A percentile compares a stretch with the other conserved stretches of the same genome.
phyloP scores from a whole-genome alignment of 2,329 filamentous ascomycete genomes.

The Trichophyton simii region DNA sequence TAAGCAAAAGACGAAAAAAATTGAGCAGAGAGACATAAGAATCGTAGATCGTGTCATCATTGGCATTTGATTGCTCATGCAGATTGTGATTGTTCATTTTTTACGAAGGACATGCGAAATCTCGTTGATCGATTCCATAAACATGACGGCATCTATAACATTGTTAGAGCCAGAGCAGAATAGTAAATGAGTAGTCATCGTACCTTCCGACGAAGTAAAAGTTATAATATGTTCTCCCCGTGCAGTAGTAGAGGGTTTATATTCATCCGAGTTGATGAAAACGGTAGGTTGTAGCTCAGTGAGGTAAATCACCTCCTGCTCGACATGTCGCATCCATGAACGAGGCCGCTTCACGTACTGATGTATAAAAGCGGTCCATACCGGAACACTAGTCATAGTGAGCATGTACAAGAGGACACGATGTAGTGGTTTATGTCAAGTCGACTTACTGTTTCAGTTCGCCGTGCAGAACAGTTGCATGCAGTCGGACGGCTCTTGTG shows the following conservation, averaged over 20 bases:
- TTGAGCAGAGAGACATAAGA: background rate
- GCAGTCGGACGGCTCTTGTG: constrained; percentile 42
- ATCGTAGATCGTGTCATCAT: background rate
- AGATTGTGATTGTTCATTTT: background rate
- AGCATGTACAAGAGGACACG: background rate
- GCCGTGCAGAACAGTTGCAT: constrained; percentile 44
- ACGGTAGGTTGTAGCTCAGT: constrained; percentile 41
- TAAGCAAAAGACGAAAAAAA: background rate
- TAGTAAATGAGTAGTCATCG: background rate
- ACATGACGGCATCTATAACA: background rate
- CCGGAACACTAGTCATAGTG: constrained; percentile 35
- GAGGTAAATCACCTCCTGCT: constrained; percentile 35
- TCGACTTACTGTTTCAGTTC: constrained; percentile 35
- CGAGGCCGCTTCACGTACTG: constrained; percentile 32
- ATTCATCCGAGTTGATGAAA: constrained; percentile 38
- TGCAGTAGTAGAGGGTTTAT: constrained; percentile 28
- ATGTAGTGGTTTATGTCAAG: background rate
- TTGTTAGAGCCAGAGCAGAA: too few relatives aligned
- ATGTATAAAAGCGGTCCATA: constrained; percentile 50
- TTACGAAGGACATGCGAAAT: background rate
- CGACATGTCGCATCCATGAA: constrained; percentile 37
- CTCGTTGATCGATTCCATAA: background rate
- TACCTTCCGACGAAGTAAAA: constrained; percentile 26
- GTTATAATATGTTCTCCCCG: constrained; percentile 30
- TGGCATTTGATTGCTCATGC: background rate